A percentile compares a stretch with the other conserved stretches of the same genome.
Evolutionary conservation across 306 rosid genomes (phyloP).

Genomic region (Astragalus membranaceus): DNA sequence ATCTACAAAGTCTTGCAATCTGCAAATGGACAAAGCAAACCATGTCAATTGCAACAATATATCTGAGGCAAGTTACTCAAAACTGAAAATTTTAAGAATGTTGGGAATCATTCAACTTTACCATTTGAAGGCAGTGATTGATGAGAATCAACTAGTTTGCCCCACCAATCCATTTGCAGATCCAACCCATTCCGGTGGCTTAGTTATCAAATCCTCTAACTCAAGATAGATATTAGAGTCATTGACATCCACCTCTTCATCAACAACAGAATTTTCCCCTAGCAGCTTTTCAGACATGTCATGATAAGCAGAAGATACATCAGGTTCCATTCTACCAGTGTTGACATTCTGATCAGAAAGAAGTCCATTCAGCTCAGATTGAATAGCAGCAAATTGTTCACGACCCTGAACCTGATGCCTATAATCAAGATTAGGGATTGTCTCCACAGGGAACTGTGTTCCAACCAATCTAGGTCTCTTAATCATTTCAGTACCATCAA

Average conservation of each 20-base stretch:
- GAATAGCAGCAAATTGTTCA: slow-evolving; percentile 26
- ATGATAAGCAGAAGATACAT: slow-evolving; percentile 40
- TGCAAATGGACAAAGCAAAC: slow-evolving; percentile 1
- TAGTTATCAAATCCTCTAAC: slow-evolving; percentile 68
- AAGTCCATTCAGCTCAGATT: slow-evolving; percentile 34
- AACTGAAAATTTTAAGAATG: not conserved
- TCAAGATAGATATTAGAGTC: slow-evolving; percentile 65
- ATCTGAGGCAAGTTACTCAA: not conserved
- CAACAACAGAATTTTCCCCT: slow-evolving; percentile 30
- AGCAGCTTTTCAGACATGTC: slow-evolving; percentile 46
- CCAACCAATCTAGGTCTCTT: slow-evolving; percentile 55
- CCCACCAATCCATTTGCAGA: slow-evolving; percentile 45
- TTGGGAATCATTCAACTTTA: not conserved
- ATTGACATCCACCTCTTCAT: slow-evolving; percentile 46
- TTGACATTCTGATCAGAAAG: slow-evolving; percentile 17
- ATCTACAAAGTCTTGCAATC: not conserved
- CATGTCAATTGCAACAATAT: slow-evolving; percentile 1
- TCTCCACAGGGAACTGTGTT: slow-evolving; percentile 14
- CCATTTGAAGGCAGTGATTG: slow-evolving; percentile 26
- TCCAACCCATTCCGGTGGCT: slow-evolving; percentile 61
- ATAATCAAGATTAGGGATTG: slow-evolving; percentile 13
- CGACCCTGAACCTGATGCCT: slow-evolving; percentile 13
- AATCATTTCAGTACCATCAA: slow-evolving; percentile 32
- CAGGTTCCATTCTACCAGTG: slow-evolving; percentile 14
- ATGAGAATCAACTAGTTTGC: slow-evolving; percentile 45